phyloP scores from a whole-genome alignment of 139 green algal species.

The Diplosphaera chodatii region DNA sequence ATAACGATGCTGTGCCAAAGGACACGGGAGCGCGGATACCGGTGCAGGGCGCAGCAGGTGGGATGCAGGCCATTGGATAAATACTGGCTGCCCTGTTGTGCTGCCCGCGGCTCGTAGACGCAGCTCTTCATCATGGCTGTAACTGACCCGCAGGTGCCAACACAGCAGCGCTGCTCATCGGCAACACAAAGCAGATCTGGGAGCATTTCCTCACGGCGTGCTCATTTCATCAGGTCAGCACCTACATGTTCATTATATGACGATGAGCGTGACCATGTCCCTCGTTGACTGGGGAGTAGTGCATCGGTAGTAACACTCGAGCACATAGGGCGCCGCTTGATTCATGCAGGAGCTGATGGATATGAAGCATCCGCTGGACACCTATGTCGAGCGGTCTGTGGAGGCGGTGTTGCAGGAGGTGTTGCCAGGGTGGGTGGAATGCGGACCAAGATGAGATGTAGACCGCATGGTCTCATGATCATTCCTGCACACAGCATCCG shows the following conservation, averaged over 20 bases:
- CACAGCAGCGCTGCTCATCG: slow-evolving; percentile 25
- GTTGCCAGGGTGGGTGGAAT: neutral
- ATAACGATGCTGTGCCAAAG: slow-evolving; percentile 16
- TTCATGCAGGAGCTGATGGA: slow-evolving; percentile 17
- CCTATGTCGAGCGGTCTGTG: slow-evolving; percentile 18
- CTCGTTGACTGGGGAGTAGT: no score
- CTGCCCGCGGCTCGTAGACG: no score
- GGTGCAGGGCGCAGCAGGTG: neutral
- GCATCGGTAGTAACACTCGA: no score
- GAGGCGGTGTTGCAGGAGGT: neutral
- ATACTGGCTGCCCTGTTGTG: no score
- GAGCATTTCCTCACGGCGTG: slow-evolving; percentile 21
- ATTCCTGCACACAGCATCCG: no score
- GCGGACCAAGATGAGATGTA: no score
- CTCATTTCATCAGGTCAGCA: neutral
- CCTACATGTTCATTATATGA: no score
- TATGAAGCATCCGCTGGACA: slow-evolving; percentile 23
- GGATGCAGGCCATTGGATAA: no score
- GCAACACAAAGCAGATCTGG: slow-evolving; percentile 34
- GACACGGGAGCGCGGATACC: slow-evolving; percentile 15
- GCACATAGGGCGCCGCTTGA: no score
- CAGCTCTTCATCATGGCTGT: no score
- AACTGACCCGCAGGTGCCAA: neutral
- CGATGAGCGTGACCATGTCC: no score
- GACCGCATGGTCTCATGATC: no score